Evolutionary conservation across 2,329 filamentous ascomycete species (phyloP).

Genomic region (Phyllosticta ampelicida): DNA sequence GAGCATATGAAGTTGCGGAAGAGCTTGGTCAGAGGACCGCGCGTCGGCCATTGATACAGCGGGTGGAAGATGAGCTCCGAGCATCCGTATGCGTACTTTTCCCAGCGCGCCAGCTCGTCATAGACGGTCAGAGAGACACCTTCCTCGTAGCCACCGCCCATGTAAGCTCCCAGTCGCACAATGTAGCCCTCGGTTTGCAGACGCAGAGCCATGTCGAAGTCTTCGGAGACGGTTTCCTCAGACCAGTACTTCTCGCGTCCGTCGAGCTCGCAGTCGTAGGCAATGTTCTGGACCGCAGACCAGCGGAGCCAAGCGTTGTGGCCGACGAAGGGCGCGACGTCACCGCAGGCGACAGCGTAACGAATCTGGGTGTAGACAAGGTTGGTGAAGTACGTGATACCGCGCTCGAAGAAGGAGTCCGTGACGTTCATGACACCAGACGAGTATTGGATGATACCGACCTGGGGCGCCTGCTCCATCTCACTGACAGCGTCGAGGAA

Average conservation of each 20-base stretch:
- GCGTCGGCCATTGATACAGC: slow-evolving; percentile 59
- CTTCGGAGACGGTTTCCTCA: slow-evolving; percentile 67
- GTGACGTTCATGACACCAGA: slow-evolving; percentile 53
- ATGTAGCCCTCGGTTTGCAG: slow-evolving; percentile 63
- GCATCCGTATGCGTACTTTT: slow-evolving; percentile 79
- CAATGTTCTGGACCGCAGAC: slow-evolving; percentile 63
- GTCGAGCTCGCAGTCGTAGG: slow-evolving; percentile 57
- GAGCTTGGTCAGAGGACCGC: slow-evolving; percentile 67
- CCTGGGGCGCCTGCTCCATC: slow-evolving; percentile 59
- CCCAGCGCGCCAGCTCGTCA: slow-evolving; percentile 75
- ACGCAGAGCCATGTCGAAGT: slow-evolving; percentile 73
- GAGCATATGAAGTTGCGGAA: slow-evolving; percentile 65
- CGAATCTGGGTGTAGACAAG: slow-evolving; percentile 67
- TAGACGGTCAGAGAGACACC: slow-evolving; percentile 77
- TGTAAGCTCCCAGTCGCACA: slow-evolving; percentile 62
- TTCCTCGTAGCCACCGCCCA: slow-evolving; percentile 68
- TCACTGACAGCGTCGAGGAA: slow-evolving; percentile 59
- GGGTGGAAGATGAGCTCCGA: slow-evolving; percentile 76
- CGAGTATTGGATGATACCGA: slow-evolving; percentile 60
- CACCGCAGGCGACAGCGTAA: slow-evolving; percentile 66
- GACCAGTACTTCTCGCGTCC: slow-evolving; percentile 70
- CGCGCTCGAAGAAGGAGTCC: slow-evolving; percentile 48
- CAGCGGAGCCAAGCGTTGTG: slow-evolving; percentile 69
- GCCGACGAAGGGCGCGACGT: slow-evolving; percentile 70
- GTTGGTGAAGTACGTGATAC: slow-evolving; percentile 41